Percentiles rank a stretch among this genome's conserved stretches.
phyloP scores from a whole-genome alignment of 495 filamentous ascomycete species.

The Neurospora sp. region DNA sequence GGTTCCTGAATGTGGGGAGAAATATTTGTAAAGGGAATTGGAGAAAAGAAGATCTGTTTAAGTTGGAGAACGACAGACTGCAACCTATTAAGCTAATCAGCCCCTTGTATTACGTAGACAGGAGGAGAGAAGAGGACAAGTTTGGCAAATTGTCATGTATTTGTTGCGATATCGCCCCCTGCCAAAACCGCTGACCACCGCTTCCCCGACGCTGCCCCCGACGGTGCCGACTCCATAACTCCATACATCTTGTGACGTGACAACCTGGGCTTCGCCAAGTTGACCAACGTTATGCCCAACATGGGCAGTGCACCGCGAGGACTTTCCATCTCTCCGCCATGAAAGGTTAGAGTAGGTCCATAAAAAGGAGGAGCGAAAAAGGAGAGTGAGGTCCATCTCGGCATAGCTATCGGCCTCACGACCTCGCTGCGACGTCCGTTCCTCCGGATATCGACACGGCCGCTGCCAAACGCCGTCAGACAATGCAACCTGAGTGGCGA shows the following conservation, averaged over 20 bases:
- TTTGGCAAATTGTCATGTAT: not conserved
- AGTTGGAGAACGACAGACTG: not conserved
- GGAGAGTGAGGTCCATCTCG: not conserved
- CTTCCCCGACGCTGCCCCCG: not conserved
- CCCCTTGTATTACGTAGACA: not conserved
- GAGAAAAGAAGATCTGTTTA: not conserved
- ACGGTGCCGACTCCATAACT: not conserved
- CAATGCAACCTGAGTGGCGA: not conserved
- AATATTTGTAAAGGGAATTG: not conserved
- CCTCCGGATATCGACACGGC: not conserved
- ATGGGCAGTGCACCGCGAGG: not conserved
- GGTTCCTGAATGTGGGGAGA: not conserved
- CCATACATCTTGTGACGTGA: not conserved
- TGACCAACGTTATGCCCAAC: not conserved
- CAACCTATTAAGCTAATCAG: not conserved
- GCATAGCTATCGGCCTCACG: not conserved
- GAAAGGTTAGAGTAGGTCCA: not conserved
- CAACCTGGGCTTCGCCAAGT: not conserved
- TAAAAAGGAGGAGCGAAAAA: not conserved
- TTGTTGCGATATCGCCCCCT: not conserved
- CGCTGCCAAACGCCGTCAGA: not conserved
- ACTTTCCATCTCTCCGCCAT: not conserved
- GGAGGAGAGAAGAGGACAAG: not conserved
- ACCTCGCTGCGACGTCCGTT: not conserved
- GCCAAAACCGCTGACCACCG: not conserved